These are phyloP conservation scores for Hyphopichia pseudoburtonii DNA, from an alignment of 1,139 yeast genomes.

Conservation along the genomic window DNA sequence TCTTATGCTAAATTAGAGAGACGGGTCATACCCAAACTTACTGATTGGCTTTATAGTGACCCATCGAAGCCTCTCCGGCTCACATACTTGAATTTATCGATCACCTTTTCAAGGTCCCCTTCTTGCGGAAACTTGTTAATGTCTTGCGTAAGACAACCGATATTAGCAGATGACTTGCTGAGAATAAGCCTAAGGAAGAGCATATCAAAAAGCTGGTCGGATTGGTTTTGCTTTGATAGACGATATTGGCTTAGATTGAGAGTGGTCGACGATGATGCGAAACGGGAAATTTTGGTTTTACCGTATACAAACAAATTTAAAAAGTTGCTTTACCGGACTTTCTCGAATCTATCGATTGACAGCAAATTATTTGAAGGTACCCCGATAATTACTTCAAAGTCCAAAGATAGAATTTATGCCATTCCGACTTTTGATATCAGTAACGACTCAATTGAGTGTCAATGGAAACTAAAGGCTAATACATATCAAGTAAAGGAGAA, in stretches of 20 bases:
- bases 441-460: background rate
- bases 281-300: too few relatives aligned
- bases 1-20: slow-evolving; percentile 44
- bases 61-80: background rate
- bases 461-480: background rate
- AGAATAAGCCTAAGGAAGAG: slow-evolving; percentile 4
- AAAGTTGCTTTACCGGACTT: slow-evolving; percentile 1
- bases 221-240: slow-evolving; percentile 38
- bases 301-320: slow-evolving; percentile 23
- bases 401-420: too few relatives aligned
- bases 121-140: background rate
- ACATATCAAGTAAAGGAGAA: too few relatives aligned
- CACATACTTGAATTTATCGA: too few relatives aligned
- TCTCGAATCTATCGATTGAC: background rate
- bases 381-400: background rate
- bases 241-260: slow-evolving; percentile 34
- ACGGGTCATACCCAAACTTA: slow-evolving; percentile 26
- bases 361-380: background rate
- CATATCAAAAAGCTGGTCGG: slow-evolving; percentile 14
- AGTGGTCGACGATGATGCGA: too few relatives aligned
- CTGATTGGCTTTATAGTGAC: slow-evolving; percentile 8
- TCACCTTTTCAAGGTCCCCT: background rate
- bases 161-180: slow-evolving; percentile 17
- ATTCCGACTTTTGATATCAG: background rate
- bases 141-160: slow-evolving; percentile 22